These are phyloP conservation scores for Globisporangium lucens DNA, from an alignment of 352 stramenopile genomes.

Conservation along the genomic window DNA sequence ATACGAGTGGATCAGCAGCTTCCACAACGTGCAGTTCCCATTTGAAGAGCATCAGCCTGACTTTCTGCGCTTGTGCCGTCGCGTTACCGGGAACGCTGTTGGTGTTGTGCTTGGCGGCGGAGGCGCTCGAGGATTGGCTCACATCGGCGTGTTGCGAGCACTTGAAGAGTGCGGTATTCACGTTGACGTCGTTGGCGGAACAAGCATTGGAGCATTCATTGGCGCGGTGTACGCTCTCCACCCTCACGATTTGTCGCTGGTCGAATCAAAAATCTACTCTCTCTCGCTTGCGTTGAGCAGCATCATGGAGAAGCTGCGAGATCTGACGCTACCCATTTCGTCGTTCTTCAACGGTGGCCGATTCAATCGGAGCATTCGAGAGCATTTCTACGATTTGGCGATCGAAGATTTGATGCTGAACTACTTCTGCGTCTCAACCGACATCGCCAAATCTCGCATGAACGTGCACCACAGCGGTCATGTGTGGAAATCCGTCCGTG, in stretches of 20 bases:
- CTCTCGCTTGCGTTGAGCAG: slow-evolving; percentile 68
- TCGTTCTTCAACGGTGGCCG: slow-evolving; percentile 86
- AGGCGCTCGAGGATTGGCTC: slow-evolving; percentile 90
- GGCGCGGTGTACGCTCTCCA: slow-evolving; percentile 77
- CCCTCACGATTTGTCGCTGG: slow-evolving; percentile 59
- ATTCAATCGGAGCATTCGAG: slow-evolving; percentile 79
- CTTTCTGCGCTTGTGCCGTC: slow-evolving; percentile 84
- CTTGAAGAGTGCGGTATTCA: slow-evolving; percentile 91
- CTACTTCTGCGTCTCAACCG: slow-evolving; percentile 92
- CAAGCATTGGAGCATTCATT: slow-evolving; percentile 87
- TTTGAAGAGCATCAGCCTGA: slow-evolving; percentile 73
- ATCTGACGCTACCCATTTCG: slow-evolving; percentile 87
- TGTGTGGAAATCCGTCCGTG: slow-evolving; percentile 90
- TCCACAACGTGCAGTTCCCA: slow-evolving; percentile 82
- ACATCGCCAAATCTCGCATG: slow-evolving; percentile 89
- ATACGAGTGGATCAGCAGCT: slow-evolving; percentile 84
- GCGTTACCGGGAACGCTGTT: slow-evolving; percentile 90
- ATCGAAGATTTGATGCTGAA: slow-evolving; percentile 92
- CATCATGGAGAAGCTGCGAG: slow-evolving; percentile 68
- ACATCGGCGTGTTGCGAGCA: slow-evolving; percentile 92
- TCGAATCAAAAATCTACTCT: slow-evolving; percentile 50
- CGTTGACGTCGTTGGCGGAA: slow-evolving; percentile 93
- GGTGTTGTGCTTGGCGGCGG: slow-evolving; percentile 93
- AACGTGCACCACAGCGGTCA: slow-evolving; percentile 83
- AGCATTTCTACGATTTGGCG: slow-evolving; percentile 69